Evolutionary conservation across 2,329 filamentous ascomycete genomes (phyloP), one percentile per base, ranked within the genome.

Genomic region (Alternaria sp.): DNA sequence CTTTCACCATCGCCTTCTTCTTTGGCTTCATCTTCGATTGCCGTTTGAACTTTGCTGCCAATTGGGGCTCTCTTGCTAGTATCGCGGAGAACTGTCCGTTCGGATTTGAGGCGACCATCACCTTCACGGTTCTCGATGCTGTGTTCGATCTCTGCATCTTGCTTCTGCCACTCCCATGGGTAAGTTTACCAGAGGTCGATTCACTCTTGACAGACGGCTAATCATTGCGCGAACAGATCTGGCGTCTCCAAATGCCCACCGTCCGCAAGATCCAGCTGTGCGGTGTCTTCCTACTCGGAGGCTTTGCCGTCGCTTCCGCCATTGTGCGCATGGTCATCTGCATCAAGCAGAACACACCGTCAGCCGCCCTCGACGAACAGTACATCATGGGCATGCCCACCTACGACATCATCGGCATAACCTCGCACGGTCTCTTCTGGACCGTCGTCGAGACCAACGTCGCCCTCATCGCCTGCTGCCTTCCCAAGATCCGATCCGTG

Each of bases 321-420:
- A 45, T 58, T 12, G 46, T 61, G 11, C 59, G 59, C 54, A 61
- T 61, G 59, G 59, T 61, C 25, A 61, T 61, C 33, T 61, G 59
- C 11, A 61, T 61, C 54, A 58, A 61, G 25, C 59, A 61, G 45
- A 61, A 61, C 45, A 61, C 59, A 26, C 59, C 59, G 1, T 58
- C 59, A n/a, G 59, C 44, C 10, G 59, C 54, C 11, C 46, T 58
- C 8, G 53, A 51, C 5, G n/a, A 50, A 46, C 44, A 51, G 26
- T 33, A 12, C 54, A 61, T 61, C 15, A 61, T 61, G 59, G 59
- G 59, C 26, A 61, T 61, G 59, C 59, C 59, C 28, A 58, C 59
- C 9, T 61, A 61, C 45, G 59, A 61, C 14, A 61, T 61, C 54
- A 61, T n/a, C 5, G 59, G 59, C 2, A 61, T 61, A 44, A 61